Percentiles rank a stretch among this genome's conserved stretches.
Evolutionary conservation across 192 early-diverging fungal genomes (phyloP).

Genomic region (Backusella tuberculispora): DNA sequence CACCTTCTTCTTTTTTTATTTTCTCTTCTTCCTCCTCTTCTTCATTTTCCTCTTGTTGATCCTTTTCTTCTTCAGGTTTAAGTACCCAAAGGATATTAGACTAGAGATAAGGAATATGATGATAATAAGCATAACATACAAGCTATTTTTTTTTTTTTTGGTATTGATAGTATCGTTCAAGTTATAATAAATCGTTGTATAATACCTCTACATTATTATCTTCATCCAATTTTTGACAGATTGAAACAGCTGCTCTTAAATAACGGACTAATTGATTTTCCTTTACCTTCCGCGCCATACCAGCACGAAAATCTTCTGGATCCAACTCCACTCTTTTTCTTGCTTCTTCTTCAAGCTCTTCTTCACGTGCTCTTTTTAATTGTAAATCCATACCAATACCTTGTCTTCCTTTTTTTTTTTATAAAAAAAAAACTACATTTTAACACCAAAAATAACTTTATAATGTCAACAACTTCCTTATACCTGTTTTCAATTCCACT

Average conservation of each 20-base stretch:
- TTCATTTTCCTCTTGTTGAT: slow-evolving; percentile 30
- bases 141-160: background rate
- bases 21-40: slow-evolving; percentile 33
- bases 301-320: slow-evolving; percentile 45
- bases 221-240: slow-evolving; percentile 50
- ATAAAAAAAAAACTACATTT: background rate
- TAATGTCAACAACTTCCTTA: no score
- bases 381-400: slow-evolving; percentile 51
- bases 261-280: slow-evolving; percentile 39
- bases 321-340: slow-evolving; percentile 31
- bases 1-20: background rate
- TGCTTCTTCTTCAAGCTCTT: slow-evolving; percentile 40
- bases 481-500: slow-evolving; percentile 33
- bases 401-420: slow-evolving; percentile 34
- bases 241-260: slow-evolving; percentile 39
- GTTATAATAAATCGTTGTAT: background rate
- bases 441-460: no score
- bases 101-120: background rate
- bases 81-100: slow-evolving; percentile 29
- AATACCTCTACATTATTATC: slow-evolving; percentile 16
- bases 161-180: no score
- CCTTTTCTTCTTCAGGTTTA: background rate
- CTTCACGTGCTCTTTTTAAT: slow-evolving; percentile 37
- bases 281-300: slow-evolving; percentile 39
- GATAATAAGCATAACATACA: background rate